Evolutionary conservation across 2,329 filamentous ascomycete species (phyloP).

Genomic region (Ceratocystis huliohia): DNA sequence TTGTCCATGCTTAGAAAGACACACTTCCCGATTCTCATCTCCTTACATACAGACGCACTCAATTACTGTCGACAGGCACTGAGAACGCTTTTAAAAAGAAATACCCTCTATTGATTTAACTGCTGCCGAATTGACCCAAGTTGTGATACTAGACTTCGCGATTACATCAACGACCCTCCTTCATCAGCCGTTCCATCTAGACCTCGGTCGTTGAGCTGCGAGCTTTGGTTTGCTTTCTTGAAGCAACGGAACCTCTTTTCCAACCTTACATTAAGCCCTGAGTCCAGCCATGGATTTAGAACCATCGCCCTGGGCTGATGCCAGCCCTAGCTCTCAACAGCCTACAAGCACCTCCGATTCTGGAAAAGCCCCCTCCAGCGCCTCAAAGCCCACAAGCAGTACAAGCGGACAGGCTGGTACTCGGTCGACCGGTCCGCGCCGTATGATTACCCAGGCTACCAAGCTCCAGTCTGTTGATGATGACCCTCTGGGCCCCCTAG

Average conservation of each 20-base stretch:
- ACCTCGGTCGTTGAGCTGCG: not conserved
- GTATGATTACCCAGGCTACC: conserved; percentile 61
- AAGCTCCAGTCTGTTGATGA: conserved; percentile 67
- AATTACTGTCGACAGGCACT: not conserved
- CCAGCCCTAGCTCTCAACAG: conserved; percentile 27
- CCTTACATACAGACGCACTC: not conserved
- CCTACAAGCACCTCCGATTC: conserved; percentile 25
- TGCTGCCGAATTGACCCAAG: not conserved
- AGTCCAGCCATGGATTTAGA: conserved; percentile 36
- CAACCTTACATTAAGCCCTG: not conserved
- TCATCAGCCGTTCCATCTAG: not conserved
- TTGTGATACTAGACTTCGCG: not conserved
- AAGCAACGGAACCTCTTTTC: not conserved
- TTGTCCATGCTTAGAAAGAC: not conserved
- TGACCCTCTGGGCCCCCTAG: conserved; percentile 59
- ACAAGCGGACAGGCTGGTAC: conserved; percentile 22
- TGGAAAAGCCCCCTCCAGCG: conserved; percentile 23
- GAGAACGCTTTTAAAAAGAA: not conserved
- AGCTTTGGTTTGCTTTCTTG: not conserved
- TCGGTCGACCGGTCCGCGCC: conserved; percentile 35
- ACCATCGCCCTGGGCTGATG: conserved; percentile 44
- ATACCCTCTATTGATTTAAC: not conserved
- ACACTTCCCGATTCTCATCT: not conserved
- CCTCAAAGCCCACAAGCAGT: conserved; percentile 26
- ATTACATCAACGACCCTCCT: not conserved